These are phyloP conservation scores for Skeletonema costatum DNA, from an alignment of 108 stramenopile species.

Conservation along the genomic window DNA sequence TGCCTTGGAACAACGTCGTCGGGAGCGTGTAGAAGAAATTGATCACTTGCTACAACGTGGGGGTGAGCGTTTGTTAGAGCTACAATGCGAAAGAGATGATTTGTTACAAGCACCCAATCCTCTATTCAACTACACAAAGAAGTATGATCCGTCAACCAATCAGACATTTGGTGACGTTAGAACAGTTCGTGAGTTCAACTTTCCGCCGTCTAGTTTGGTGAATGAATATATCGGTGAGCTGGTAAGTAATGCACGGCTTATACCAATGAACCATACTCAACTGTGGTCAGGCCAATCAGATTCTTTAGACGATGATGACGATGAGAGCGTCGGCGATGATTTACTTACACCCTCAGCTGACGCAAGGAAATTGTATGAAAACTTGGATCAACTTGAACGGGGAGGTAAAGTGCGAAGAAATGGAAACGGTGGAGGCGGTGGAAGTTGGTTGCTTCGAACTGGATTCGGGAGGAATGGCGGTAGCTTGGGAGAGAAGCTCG, in stretches of 20 bases:
- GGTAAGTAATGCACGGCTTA: conserved; percentile 60
- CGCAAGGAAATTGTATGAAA: conserved; percentile 63
- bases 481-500: conserved; percentile 85
- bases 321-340: conserved; percentile 65
- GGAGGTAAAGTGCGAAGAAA: conserved; percentile 16
- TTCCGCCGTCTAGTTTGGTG: conserved; percentile 80
- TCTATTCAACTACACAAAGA: conserved; percentile 79
- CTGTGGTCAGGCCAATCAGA: conserved; percentile 70
- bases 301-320: conserved; percentile 60
- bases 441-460: conserved; percentile 86
- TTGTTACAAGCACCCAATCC: conserved; percentile 84
- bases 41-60: conserved; percentile 65
- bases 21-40: conserved; percentile 75
- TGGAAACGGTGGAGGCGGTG: conserved; percentile 56
- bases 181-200: conserved; percentile 70
- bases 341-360: conserved; percentile 67
- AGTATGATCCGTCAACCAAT: conserved; percentile 42
- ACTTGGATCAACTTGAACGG: conserved; percentile 28
- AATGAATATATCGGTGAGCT: conserved; percentile 86
- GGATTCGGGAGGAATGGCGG: conserved; percentile 65
- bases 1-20: conserved; percentile 54
- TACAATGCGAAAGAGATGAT: conserved; percentile 87
- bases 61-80: conserved; percentile 57
- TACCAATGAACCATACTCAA: conserved; percentile 83
- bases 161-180: conserved; percentile 39